Base-by-base conservation (phyloP, 805 yeast genomes). In the Saccharomycopsis javanensis region DNA sequence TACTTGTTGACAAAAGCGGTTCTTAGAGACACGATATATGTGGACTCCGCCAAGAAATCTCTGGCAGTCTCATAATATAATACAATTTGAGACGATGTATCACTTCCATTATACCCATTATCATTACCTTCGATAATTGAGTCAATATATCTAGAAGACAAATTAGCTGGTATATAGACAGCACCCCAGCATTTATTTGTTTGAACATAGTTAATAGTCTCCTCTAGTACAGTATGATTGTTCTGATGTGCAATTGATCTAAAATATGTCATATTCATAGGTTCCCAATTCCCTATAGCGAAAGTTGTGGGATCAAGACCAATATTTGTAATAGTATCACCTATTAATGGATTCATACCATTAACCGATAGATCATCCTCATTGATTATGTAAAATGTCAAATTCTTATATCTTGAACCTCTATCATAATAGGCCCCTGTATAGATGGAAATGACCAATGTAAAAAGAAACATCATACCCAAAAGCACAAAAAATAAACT, bases 111-210 rank as follows among this genome's bases (percentile, higher is more conserved):
- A n/a, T 23, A 4, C 23, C 64, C 61, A 1, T 57, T 27, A 1
- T 65, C 60, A 27, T 59, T 53, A 6, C 63, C 56, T n/a, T 45
- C 55, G 3, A 57, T 37, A 35, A 71, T 61, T 3, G 74, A 69
- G 20, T 60, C 42, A 37, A 64, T 55, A 2, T 69, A 55, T 10
- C 60, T 51, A 31, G 62, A 63, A 4, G 82, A 73, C 0, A 85
- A 80, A 63, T 79, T 76, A 13, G 74, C 68, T 20, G 66, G 64
- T 34, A 85, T 79, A 60, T 80, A 78, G 35, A 84, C 69, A 0
- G 85, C 78, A 25, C 79, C 76, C 94, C 92, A 86, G 64, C 75
- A 83, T 16, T 76, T 64, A 67, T 83, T 79, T 54, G 75, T 77
- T 63, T 78, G 80, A 3, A 86, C 75, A 55, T 69, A 69, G 34